A percentile compares a stretch with the other conserved stretches of the same genome.
phyloP scores from a whole-genome alignment of 495 filamentous ascomycete species.

The Penicillium lividum region DNA sequence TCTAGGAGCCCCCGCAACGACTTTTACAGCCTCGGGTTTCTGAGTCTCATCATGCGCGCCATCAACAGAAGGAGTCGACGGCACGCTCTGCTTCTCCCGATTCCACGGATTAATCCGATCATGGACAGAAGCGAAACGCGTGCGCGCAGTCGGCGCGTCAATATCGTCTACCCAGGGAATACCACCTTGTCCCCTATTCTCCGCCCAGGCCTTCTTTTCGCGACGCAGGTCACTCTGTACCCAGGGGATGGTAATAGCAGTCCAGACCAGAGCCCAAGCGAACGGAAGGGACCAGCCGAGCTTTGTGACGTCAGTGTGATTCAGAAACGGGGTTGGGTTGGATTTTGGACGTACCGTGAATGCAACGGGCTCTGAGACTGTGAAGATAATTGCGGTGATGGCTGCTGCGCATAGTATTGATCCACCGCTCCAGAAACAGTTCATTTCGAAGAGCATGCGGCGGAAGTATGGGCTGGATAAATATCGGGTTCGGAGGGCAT shows the following conservation, averaged over 20 bases:
- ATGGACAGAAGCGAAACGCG: conserved; percentile 44
- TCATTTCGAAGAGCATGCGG: conserved; percentile 68
- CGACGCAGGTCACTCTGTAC: conserved; percentile 60
- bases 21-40: not conserved
- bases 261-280: conserved; percentile 68
- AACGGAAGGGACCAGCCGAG: conserved; percentile 71
- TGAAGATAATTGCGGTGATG: conserved; percentile 63
- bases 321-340: not conserved
- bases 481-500: conserved; percentile 65
- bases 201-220: conserved; percentile 65
- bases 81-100: conserved; percentile 34
- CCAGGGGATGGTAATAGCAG: conserved; percentile 66
- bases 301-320: conserved; percentile 21
- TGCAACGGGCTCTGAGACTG: conserved; percentile 60
- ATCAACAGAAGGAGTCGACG: conserved; percentile 27
- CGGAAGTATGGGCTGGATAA: conserved; percentile 70
- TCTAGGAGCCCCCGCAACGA: not conserved
- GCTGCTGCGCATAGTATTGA: conserved; percentile 55
- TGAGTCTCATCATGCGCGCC: not conserved
- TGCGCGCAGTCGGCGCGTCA: conserved; percentile 39
- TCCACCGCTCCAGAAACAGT: conserved; percentile 74
- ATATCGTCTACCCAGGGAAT: conserved; percentile 44
- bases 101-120: conserved; percentile 34
- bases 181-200: conserved; percentile 39
- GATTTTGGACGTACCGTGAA: conserved; percentile 61